These are phyloP conservation scores for Claviceps sp. DNA, from an alignment of 2,329 filamentous ascomycete species.

Conservation along the genomic window DNA sequence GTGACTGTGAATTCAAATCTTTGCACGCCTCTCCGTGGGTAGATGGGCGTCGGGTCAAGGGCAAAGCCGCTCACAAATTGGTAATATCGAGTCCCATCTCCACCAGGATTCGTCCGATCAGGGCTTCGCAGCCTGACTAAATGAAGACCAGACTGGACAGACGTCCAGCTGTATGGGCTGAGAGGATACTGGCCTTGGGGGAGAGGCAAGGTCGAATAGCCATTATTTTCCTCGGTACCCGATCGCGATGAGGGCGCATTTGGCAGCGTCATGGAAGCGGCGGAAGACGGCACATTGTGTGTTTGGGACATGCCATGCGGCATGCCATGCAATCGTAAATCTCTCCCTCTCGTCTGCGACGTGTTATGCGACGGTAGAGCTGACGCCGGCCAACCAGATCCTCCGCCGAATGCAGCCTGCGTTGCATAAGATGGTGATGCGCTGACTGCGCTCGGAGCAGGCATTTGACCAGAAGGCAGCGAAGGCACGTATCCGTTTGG, in stretches of 20 bases:
- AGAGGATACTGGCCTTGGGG: slow-evolving; percentile 24
- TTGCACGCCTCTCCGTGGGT: slow-evolving; percentile 24
- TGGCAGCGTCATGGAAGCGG: neutral
- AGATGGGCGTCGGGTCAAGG: slow-evolving; percentile 28
- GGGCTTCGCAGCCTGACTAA: slow-evolving; percentile 36
- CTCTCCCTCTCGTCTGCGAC: neutral
- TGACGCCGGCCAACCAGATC: neutral
- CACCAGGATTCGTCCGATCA: slow-evolving; percentile 21
- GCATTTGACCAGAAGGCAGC: neutral
- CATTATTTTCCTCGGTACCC: neutral
- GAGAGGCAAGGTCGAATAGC: slow-evolving; percentile 5
- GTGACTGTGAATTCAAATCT: slow-evolving; percentile 34
- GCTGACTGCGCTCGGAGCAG: neutral
- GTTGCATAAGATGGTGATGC: neutral
- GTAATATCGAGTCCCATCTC: slow-evolving; percentile 31
- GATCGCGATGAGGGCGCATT: neutral
- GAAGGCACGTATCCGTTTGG: neutral
- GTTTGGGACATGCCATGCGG: too few relatives aligned
- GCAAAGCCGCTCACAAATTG: slow-evolving; percentile 42
- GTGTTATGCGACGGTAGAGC: neutral
- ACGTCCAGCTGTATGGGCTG: slow-evolving; percentile 26
- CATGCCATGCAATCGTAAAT: neutral
- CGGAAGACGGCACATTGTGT: neutral
- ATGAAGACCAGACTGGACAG: slow-evolving; percentile 31
- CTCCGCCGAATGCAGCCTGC: neutral